Conservation (phyloP, 306 rosid genomes). For the Citrullus mucosospermus region DNA sequence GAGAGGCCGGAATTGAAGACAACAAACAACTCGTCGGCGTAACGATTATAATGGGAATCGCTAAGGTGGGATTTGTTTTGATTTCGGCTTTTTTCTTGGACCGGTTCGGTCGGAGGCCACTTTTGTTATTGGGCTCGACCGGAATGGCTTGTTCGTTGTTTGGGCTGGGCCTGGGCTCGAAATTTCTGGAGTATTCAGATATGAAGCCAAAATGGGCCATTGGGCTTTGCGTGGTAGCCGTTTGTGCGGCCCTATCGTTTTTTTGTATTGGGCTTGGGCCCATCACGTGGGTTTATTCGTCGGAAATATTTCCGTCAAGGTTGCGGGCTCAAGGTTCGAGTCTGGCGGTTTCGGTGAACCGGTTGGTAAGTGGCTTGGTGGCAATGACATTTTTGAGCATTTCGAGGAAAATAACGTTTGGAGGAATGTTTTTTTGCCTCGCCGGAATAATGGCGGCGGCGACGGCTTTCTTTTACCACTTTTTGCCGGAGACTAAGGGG, state of each 20-base stretch:
- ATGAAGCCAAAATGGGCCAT: slow-evolving; percentile 49
- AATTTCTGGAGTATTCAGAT: slow-evolving; percentile 11
- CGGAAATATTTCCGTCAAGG: slow-evolving; percentile 56
- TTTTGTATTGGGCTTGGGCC: slow-evolving; percentile 87
- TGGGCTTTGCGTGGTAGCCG: slow-evolving; percentile 30
- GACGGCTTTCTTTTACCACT: slow-evolving; percentile 24
- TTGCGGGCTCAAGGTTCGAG: slow-evolving; percentile 71
- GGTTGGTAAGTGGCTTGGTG: background rate
- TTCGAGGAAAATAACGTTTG: slow-evolving; percentile 43
- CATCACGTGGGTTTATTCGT: slow-evolving; percentile 62
- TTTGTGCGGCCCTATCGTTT: slow-evolving; percentile 49
- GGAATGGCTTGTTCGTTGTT: slow-evolving; percentile 50
- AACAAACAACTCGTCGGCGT: slow-evolving; percentile 46
- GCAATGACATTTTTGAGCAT: slow-evolving; percentile 5
- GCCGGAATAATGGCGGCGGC: slow-evolving; percentile 51
- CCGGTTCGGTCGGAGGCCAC: slow-evolving; percentile 51
- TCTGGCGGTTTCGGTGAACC: slow-evolving; percentile 23
- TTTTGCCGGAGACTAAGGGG: slow-evolving; percentile 46
- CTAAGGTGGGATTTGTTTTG: slow-evolving; percentile 41
- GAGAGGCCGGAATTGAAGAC: slow-evolving; percentile 37
- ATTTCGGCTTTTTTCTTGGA: slow-evolving; percentile 51
- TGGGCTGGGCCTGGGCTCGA: slow-evolving; percentile 55
- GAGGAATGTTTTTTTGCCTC: slow-evolving; percentile 36
- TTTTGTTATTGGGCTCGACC: slow-evolving; percentile 45
- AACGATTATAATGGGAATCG: slow-evolving; percentile 54